A percentile compares a stretch with the other conserved stretches of the same genome.
Conservation (phyloP, 2,329 filamentous ascomycete genomes). For the Talaromyces sp. region DNA sequence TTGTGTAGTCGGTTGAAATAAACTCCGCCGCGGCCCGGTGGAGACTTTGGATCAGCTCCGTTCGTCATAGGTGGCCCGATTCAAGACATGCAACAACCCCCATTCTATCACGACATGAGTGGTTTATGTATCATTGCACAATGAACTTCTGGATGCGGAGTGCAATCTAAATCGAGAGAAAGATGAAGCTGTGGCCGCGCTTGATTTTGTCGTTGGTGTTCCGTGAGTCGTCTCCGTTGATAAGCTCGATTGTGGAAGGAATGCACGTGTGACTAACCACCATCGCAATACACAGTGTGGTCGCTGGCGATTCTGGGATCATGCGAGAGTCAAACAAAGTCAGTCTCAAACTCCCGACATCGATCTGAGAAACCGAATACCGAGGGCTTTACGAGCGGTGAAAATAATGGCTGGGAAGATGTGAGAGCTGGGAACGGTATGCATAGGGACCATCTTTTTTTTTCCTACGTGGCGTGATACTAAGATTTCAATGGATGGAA, state of each 20-base stretch:
- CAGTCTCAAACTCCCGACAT: constrained; percentile 22
- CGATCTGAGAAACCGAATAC: constrained; percentile 21
- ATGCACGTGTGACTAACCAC: background rate
- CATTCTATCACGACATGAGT: background rate
- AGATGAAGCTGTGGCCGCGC: constrained; percentile 35
- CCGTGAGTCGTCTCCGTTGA: constrained; percentile 27
- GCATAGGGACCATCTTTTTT: constrained; percentile 12
- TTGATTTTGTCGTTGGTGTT: constrained; percentile 34
- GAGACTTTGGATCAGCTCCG: constrained; percentile 8
- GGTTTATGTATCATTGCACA: constrained; percentile 5
- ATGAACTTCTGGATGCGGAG: constrained; percentile 15
- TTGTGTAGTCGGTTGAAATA: background rate
- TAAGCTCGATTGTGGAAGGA: background rate
- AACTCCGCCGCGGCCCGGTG: background rate
- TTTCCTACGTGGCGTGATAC: background rate
- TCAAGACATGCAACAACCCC: background rate
- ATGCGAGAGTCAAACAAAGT: constrained; percentile 22
- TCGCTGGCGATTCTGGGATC: constrained; percentile 30
- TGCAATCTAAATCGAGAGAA: constrained; percentile 22
- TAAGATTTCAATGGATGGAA: background rate
- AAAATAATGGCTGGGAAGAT: constrained; percentile 21
- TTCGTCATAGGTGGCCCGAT: constrained; percentile 19
- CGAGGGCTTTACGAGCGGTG: constrained; percentile 25
- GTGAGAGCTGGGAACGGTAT: constrained; percentile 31
- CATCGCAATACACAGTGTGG: constrained; percentile 28